These are phyloP conservation scores for Camelina sativa DNA, from an alignment of 345 rosid genomes.

Conservation along the genomic window DNA sequence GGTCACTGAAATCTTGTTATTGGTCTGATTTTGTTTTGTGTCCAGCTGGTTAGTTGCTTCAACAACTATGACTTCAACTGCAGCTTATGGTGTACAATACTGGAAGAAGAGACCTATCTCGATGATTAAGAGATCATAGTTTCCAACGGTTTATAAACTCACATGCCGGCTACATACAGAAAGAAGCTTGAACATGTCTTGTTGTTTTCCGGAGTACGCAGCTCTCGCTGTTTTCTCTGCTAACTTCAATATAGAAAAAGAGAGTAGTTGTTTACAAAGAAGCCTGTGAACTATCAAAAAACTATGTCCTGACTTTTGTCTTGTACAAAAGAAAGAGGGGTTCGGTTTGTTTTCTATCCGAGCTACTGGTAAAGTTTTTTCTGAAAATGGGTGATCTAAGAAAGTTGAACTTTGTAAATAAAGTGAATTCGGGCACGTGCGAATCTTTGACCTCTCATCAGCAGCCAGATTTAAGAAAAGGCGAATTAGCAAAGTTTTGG, in stretches of 20 bases:
- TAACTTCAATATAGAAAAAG: neutral
- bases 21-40: slow-evolving; percentile 2
- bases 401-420: neutral
- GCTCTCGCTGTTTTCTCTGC: slow-evolving; percentile 1
- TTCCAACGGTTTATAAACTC: slow-evolving; percentile 6
- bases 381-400: neutral
- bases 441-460: neutral
- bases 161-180: neutral
- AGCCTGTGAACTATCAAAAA: neutral
- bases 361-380: neutral
- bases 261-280: neutral
- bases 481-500: neutral
- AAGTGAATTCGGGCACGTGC: neutral
- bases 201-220: neutral
- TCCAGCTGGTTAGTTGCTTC: slow-evolving; percentile 86
- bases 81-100: slow-evolving; percentile 78
- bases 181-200: slow-evolving; percentile 9
- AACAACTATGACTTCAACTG: slow-evolving; percentile 79
- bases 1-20: slow-evolving; percentile 20
- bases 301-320: neutral
- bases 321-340: slow-evolving; percentile 3
- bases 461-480: neutral
- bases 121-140: slow-evolving; percentile 49
- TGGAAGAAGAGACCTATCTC: slow-evolving; percentile 53
- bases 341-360: neutral